Conservation (phyloP, 192 early-diverging fungal species). For the Rhizophagus sp. region DNA sequence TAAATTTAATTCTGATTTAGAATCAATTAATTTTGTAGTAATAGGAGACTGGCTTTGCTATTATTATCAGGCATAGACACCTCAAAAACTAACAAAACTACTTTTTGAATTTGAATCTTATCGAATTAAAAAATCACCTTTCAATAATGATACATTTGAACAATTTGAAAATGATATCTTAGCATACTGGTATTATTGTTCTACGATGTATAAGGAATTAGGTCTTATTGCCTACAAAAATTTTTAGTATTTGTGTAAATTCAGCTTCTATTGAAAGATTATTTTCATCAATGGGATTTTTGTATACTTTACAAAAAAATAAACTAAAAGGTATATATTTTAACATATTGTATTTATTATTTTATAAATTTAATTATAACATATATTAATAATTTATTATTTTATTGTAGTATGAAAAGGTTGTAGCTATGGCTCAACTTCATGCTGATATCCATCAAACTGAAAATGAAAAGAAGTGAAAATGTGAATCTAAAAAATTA, state of each 20-base stretch:
- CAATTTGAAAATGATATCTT: slow-evolving; percentile 8
- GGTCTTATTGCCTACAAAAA: not conserved
- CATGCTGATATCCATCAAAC: not conserved
- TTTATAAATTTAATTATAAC: not conserved
- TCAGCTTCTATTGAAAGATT: slow-evolving; percentile 17
- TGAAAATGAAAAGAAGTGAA: not conserved
- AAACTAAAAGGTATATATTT: not conserved
- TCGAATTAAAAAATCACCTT: slow-evolving; percentile 8
- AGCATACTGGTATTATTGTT: slow-evolving; percentile 2
- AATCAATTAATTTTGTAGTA: not conserved
- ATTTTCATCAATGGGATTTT: not conserved
- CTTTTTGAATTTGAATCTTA: not conserved
- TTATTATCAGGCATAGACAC: slow-evolving; percentile 16
- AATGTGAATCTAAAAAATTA: not conserved
- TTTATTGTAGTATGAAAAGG: not conserved
- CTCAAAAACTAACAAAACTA: not conserved
- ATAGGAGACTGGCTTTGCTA: not conserved
- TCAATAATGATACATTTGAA: slow-evolving; percentile 2
- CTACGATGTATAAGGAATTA: slow-evolving; percentile 2
- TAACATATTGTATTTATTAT: too few species aligned
- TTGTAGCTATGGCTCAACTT: not conserved
- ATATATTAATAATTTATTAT: not conserved
- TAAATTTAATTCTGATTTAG: slow-evolving; percentile 1
- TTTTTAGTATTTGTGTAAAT: slow-evolving; percentile 30
- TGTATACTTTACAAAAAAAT: not conserved